Percentiles rank a stretch among this genome's conserved stretches.
These are phyloP conservation scores for Populus davidiana DNA, from an alignment of 345 rosid species.

Conservation along the genomic window DNA sequence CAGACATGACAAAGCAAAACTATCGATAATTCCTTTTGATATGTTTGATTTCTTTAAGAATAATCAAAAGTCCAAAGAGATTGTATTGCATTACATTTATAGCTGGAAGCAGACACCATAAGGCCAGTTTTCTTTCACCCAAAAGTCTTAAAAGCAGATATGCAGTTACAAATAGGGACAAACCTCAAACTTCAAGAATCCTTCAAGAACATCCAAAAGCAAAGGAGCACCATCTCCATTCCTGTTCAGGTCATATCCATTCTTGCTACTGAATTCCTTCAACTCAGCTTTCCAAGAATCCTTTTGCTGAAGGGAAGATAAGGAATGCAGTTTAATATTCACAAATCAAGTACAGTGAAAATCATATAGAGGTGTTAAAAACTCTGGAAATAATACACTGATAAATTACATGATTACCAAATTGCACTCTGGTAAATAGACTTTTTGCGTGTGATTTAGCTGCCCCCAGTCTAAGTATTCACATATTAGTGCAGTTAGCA, in stretches of 20 bases:
- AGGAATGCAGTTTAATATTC: background rate
- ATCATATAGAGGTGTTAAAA: constrained; percentile 1
- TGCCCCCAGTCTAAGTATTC: constrained; percentile 99
- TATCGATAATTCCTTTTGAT: background rate
- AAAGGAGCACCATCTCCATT: constrained; percentile 84
- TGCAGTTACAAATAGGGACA: background rate
- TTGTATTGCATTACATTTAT: background rate
- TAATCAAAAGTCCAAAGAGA: background rate
- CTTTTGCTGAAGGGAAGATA: constrained; percentile 57
- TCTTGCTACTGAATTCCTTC: constrained; percentile 73
- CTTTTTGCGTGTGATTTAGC: constrained; percentile 79
- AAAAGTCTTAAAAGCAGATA: background rate
- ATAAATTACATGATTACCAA: constrained; percentile 68
- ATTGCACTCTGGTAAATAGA: constrained; percentile 92
- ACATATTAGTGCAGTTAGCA: constrained; percentile 73
- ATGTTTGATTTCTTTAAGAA: background rate
- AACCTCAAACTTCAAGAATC: constrained; percentile 86
- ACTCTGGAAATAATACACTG: constrained; percentile 9
- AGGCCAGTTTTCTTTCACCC: constrained; percentile 4
- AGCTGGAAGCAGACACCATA: background rate
- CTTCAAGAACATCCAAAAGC: constrained; percentile 87
- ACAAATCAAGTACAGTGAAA: background rate
- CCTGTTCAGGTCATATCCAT: constrained; percentile 77
- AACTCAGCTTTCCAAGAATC: constrained; percentile 88
- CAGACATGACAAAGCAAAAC: background rate